phyloP scores from a whole-genome alignment of 208 protist species.

The Trypanosoma conorhini region DNA sequence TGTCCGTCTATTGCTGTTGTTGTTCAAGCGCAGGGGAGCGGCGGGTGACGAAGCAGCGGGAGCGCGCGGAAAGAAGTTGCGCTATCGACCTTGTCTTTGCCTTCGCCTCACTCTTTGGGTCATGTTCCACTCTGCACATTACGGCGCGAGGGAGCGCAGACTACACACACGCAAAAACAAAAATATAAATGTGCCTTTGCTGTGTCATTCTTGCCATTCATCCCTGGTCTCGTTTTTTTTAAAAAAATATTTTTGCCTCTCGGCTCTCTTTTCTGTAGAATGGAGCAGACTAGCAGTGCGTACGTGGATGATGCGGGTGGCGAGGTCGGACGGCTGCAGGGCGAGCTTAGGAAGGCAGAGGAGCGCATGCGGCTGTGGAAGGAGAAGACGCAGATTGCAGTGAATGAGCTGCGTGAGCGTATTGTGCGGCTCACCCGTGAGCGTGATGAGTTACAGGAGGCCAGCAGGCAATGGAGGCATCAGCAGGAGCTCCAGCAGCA shows the following conservation, averaged over 20 bases:
- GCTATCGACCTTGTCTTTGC: not conserved
- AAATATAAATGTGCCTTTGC: constrained; percentile 2
- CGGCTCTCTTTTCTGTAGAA: constrained; percentile 13
- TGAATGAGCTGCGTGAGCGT: constrained; percentile 68
- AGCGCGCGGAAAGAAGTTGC: not conserved
- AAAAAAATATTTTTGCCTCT: constrained; percentile 8
- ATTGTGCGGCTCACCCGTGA: constrained; percentile 52
- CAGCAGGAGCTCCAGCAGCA: not conserved
- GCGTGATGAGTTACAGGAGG: constrained; percentile 32
- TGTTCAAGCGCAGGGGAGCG: not conserved
- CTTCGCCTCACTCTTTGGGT: constrained; percentile 7
- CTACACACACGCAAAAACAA: not conserved
- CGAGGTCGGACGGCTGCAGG: constrained; percentile 37
- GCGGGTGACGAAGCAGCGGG: no score
- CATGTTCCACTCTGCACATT: not conserved
- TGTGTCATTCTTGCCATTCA: constrained; percentile 12
- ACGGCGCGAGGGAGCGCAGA: no score
- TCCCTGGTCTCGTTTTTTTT: not conserved
- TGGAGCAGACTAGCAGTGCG: constrained; percentile 9
- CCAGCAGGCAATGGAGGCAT: not conserved
- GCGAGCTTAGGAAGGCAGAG: constrained; percentile 53
- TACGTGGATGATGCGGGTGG: not conserved
- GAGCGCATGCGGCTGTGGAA: constrained; percentile 78
- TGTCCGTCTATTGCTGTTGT: constrained; percentile 10
- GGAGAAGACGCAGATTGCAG: constrained; percentile 65